Evolutionary conservation across 805 yeast genomes (phyloP), one percentile per base, ranked within the genome.

Genomic region (Pichia gijzeniarum): DNA sequence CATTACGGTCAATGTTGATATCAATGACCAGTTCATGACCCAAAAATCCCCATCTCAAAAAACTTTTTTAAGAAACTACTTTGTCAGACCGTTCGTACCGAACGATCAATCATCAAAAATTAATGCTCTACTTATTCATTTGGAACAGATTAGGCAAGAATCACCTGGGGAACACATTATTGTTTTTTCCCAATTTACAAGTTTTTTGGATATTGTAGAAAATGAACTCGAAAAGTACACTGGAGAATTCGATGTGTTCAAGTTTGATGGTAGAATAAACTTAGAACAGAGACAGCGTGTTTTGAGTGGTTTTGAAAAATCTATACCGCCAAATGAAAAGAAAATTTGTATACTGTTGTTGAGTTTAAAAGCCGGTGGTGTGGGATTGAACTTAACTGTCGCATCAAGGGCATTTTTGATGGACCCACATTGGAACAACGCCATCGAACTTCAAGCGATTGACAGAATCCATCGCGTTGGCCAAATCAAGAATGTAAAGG

Each of bases 391-490:
- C 58, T 67, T 90, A 49, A 90, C 95, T 0, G 78, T 82, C 41
- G 95, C 97, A 0, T 82, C 86, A 0, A 73, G 77, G 31, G 97
- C 95, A 2, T 88, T 80, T 54, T 73, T 90, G 76, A 83, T 91
- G 87, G 97, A 90, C 57, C 96, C 97, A 0, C 90, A 96, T 93
- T 90, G 97, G 97, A 85, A 93, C 27, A 95, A 87, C 38, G 86
- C 95, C 40, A 79, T 83, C 44, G 96, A 88, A 56, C 87, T 85
- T 41, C 96, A 88, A 61, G 96, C 96, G 0, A 85, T 89, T 48
- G 96, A 89, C 64, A 64, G 98, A 55, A 75, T 91, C 16, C 96
- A 90, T 59, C 74, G 98, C 53, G 85, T 91, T 58, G 97, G 98
- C 0, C 98, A 90, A 59, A 68, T 68, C 10, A 75, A 71, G 21